Conservation (phyloP, 1,284 basidiomycete genomes). For the Laetiporus sulphureus region DNA sequence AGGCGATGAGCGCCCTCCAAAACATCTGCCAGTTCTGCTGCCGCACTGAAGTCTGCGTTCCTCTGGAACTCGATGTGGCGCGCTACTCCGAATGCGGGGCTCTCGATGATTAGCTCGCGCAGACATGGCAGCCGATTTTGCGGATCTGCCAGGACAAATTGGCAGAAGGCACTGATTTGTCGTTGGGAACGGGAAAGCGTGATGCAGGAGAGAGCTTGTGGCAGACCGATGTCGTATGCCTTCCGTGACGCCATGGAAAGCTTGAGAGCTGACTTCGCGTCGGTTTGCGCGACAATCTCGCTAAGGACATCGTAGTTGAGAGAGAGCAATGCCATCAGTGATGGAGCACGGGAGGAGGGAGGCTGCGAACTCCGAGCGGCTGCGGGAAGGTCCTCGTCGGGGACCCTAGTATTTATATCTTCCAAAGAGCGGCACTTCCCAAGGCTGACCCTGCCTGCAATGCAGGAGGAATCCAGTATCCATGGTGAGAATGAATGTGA, state of each 20-base stretch:
- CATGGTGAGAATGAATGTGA: no score
- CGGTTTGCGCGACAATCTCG: conserved; percentile 8
- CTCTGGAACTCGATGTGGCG: conserved; percentile 8
- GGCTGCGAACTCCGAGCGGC: no score
- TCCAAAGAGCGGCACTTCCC: no score
- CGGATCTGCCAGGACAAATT: conserved; percentile 4
- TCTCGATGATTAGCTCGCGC: conserved; percentile 7
- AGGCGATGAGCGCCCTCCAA: conserved; percentile 4
- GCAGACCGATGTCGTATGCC: conserved; percentile 6
- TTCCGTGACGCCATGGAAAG: conserved; percentile 10
- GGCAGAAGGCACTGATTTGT: conserved; percentile 7
- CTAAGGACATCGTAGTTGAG: conserved; percentile 12
- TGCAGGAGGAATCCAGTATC: no score
- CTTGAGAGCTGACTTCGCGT: conserved; percentile 4
- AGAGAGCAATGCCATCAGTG: conserved; percentile 5
- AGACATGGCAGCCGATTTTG: conserved; percentile 2
- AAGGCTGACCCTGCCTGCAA: no score
- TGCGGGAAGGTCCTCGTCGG: no score
- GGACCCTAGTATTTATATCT: no score
- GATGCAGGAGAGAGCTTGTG: conserved; percentile 7
- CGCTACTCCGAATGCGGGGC: conserved; percentile 5
- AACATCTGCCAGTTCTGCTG: conserved; percentile 3
- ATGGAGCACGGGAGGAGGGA: neutral
- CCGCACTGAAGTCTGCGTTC: conserved; percentile 7
- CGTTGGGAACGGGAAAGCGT: conserved; percentile 7